phyloP scores from a whole-genome alignment of 108 stramenopile species.

The Aurantiochytrium sp. region DNA sequence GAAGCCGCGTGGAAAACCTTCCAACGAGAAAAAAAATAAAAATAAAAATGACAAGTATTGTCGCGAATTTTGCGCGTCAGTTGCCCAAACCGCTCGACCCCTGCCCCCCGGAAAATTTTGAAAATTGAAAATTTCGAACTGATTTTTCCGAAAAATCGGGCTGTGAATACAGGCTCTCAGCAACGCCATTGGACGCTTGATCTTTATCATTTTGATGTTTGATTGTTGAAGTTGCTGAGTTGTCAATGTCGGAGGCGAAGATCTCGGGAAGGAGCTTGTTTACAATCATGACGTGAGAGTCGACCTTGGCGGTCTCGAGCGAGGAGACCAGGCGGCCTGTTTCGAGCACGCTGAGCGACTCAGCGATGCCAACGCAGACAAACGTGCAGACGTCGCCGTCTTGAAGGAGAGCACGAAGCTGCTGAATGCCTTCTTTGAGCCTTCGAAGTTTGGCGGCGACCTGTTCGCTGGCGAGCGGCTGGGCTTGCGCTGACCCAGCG shows the following conservation, averaged over 20 bases:
- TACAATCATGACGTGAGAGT: constrained; percentile 64
- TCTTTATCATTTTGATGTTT: no score
- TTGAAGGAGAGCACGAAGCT: constrained; percentile 59
- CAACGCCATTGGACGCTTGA: no score
- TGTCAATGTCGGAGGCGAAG: background rate
- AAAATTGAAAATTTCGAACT: no score
- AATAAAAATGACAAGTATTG: no score
- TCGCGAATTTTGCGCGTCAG: no score
- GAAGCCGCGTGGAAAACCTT: no score
- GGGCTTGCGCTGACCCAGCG: constrained; percentile 1
- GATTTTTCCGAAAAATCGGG: no score
- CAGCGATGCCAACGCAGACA: constrained; percentile 69
- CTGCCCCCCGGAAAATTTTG: no score
- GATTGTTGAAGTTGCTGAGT: no score
- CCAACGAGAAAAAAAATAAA: no score
- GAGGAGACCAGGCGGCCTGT: constrained; percentile 64
- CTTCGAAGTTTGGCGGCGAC: constrained; percentile 34
- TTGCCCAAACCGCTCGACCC: no score
- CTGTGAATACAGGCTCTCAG: no score
- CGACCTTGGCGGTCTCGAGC: constrained; percentile 58
- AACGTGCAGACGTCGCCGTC: constrained; percentile 59
- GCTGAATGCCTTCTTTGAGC: constrained; percentile 38
- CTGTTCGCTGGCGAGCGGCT: constrained; percentile 2
- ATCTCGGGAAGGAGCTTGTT: constrained; percentile 52
- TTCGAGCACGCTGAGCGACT: constrained; percentile 63